These are phyloP conservation scores for Lepidium didymum DNA, from an alignment of 345 rosid genomes.

Conservation along the genomic window DNA sequence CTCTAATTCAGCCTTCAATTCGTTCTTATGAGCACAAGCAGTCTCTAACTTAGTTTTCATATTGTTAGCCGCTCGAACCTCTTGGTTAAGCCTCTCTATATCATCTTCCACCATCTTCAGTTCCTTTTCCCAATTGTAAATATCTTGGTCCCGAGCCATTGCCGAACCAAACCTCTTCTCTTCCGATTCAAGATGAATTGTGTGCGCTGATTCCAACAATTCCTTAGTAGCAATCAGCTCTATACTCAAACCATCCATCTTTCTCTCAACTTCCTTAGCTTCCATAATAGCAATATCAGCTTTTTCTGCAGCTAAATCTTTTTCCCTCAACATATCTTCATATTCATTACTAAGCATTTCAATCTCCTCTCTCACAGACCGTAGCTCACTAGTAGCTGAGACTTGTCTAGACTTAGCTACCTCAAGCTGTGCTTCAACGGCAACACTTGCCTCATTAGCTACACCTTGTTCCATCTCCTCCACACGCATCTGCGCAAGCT, in stretches of 20 bases:
- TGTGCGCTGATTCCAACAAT: constrained; percentile 73
- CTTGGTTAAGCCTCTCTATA: constrained; percentile 62
- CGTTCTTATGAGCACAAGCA: constrained; percentile 57
- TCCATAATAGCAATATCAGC: constrained; percentile 62
- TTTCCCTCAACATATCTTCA: constrained; percentile 52
- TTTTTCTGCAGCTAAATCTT: constrained; percentile 49
- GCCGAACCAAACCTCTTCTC: constrained; percentile 76
- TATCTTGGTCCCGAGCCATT: constrained; percentile 78
- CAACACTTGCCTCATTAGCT: constrained; percentile 78
- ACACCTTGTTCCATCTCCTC: constrained; percentile 90
- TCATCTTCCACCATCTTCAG: constrained; percentile 81
- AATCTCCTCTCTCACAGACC: constrained; percentile 63
- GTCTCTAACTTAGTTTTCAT: constrained; percentile 58
- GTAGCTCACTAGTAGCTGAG: constrained; percentile 60
- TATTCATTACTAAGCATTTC: constrained; percentile 51
- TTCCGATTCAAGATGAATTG: constrained; percentile 90
- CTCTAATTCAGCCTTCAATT: constrained; percentile 71
- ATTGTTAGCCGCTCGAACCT: constrained; percentile 57
- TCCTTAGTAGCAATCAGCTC: constrained; percentile 84
- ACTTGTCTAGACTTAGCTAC: constrained; percentile 76
- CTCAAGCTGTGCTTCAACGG: constrained; percentile 87
- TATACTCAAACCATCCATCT: constrained; percentile 76
- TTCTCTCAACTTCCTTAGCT: constrained; percentile 74
- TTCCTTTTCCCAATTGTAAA: constrained; percentile 79
- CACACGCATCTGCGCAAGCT: constrained; percentile 75